Conservation (phyloP, 345 rosid species). For the Aquilaria yunnanensis region DNA sequence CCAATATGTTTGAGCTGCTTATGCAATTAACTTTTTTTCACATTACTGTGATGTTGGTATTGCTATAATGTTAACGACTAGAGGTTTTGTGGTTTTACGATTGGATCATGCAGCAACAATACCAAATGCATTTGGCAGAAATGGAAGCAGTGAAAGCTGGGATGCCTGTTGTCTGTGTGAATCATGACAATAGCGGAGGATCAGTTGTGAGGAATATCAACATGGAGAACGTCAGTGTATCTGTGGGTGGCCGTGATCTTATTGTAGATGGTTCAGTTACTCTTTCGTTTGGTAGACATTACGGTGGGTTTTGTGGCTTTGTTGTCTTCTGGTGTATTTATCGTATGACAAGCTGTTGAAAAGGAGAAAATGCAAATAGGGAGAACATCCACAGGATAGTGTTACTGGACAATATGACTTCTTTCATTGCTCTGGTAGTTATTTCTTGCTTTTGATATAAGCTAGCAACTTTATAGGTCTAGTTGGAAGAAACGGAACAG, state of each 20-base stretch:
- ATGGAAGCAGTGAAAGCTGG: constrained; percentile 96
- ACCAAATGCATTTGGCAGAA: constrained; percentile 85
- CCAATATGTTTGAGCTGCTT: not conserved
- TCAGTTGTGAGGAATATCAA: constrained; percentile 79
- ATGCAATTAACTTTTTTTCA: not conserved
- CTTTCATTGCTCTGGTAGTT: not conserved
- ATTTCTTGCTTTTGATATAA: constrained; percentile 5
- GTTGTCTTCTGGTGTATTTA: constrained; percentile 4
- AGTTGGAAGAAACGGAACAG: constrained; percentile 98
- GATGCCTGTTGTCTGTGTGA: constrained; percentile 84
- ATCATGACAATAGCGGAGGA: constrained; percentile 69
- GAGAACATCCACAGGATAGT: not conserved
- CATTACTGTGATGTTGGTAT: not conserved
- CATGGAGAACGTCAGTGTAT: constrained; percentile 85
- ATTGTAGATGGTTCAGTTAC: constrained; percentile 86
- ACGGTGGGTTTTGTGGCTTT: constrained; percentile 51
- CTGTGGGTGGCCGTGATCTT: constrained; percentile 98
- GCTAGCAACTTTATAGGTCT: constrained; percentile 49
- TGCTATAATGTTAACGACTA: not conserved
- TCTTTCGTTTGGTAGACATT: constrained; percentile 93
- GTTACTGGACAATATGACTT: not conserved
- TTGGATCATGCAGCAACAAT: constrained; percentile 58
- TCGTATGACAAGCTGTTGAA: constrained; percentile 9
- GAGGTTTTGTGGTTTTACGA: not conserved
- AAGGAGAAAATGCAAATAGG: constrained; percentile 1